These are phyloP conservation scores for Eutrema salsugineum DNA, from an alignment of 441 rosid genomes.

Conservation along the genomic window DNA sequence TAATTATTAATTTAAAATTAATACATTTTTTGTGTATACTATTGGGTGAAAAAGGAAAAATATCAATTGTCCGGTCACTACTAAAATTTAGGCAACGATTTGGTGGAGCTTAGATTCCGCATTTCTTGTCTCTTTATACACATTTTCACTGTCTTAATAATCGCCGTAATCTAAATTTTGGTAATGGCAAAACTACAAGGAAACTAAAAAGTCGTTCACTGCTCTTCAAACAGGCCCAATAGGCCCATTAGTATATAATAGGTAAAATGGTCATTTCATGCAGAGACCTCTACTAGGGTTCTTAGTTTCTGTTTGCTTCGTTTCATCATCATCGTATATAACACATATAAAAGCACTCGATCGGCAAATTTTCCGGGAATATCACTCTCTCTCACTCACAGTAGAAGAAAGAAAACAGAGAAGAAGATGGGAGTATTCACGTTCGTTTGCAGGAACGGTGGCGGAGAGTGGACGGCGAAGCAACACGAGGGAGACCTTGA, in stretches of 20 bases:
- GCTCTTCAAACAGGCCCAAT: not conserved
- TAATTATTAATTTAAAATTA: too few species aligned
- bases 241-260: not conserved
- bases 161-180: too few species aligned
- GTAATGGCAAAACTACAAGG: too few species aligned
- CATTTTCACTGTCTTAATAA: too few species aligned
- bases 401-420: not conserved
- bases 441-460: constrained; percentile 51
- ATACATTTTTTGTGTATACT: too few species aligned
- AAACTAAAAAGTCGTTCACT: too few species aligned
- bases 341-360: not conserved
- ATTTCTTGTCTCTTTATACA: too few species aligned
- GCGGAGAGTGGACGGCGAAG: constrained; percentile 64
- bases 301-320: not conserved
- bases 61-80: too few species aligned
- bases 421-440: constrained; percentile 64
- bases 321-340: not conserved
- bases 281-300: not conserved
- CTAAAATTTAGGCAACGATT: too few species aligned
- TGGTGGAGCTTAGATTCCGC: too few species aligned
- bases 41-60: too few species aligned
- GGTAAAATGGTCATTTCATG: not conserved
- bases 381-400: not conserved
- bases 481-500: constrained; percentile 62
- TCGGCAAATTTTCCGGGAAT: not conserved